phyloP scores from a whole-genome alignment of 2,329 filamentous ascomycete species.

The Fusarium clavum region DNA sequence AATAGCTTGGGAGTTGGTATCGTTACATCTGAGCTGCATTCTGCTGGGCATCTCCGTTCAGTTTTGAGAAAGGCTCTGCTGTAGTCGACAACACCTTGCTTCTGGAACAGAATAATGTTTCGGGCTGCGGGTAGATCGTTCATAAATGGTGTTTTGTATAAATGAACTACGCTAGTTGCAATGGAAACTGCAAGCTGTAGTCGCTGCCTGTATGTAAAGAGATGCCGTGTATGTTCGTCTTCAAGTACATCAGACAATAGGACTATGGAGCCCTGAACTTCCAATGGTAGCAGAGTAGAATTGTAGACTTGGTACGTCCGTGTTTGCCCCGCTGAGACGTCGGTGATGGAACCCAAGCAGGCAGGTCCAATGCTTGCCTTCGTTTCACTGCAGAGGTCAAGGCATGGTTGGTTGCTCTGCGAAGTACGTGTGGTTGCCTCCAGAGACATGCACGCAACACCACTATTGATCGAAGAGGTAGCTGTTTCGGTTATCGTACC shows the following conservation, averaged over 20 bases:
- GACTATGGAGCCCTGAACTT: not conserved
- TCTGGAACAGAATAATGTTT: not conserved
- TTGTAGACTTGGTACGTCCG: not conserved
- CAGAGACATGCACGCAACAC: rapidly evolving
- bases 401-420: not conserved
- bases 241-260: not conserved
- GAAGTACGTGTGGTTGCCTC: rapidly evolving
- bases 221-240: no score
- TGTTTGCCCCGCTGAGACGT: not conserved
- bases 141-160: not conserved
- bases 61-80: not conserved
- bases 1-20: not conserved
- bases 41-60: rapidly evolving
- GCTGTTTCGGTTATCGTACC: not conserved
- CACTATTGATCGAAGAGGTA: not conserved
- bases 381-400: not conserved
- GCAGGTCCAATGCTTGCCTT: not conserved
- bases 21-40: rapidly evolving
- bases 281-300: not conserved
- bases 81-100: not conserved
- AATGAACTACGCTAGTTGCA: not conserved
- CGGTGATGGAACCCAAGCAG: not conserved
- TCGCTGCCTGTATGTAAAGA: not conserved
- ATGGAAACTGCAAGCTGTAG: not conserved
- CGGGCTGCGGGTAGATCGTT: not conserved